Base-by-base conservation (phyloP, 1,139 yeast species). In the Schizosaccharomyces versatilis region DNA sequence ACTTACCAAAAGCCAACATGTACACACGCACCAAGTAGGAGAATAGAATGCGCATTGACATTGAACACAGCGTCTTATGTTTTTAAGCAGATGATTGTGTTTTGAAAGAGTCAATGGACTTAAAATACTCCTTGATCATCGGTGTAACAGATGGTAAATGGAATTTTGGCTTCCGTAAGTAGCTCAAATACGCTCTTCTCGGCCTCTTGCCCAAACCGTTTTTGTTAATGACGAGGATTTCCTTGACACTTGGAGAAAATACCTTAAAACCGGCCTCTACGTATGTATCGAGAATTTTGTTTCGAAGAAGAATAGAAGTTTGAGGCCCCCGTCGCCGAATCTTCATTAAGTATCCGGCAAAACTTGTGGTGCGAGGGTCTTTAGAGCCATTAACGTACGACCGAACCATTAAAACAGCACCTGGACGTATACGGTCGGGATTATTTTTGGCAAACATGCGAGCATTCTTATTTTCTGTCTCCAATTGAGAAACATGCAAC, bases 141-240 rank as follows among this genome's bases (percentile, higher is more conserved):
- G 53, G 54, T 41, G 55, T 57, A 42, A 56, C 56, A 8, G 56
- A 40, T 41, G 56, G 54, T 39, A 53, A 51, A 41, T 54, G 56
- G 51, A 55, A 56, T 39, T 49, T 47, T 15, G 49, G 55, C 19
- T 54, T 47, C 36, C 59, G 60, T 88, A 62, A 51, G 52, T 62
- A 62, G 56, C 57, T 59, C 54, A 62, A 51, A 53, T 62, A 60
- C 38, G 62, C 61, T 40, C 62, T 53, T 51, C 62, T 56, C 17
- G 60, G 59, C n/a, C 49, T 12, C 40, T 60, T 57, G 54, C 55
- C 58, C n/a, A 54, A 53, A n/a, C 57, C 54, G 17, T 60, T 57
- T 36, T 59, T 55, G 40, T 57, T 55, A 17, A 60, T 40, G 41
- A 63, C 54, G 32, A 58, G 55, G 17, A 61, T 58, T 38, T 52